These are phyloP conservation scores for Niebla homalea DNA, from an alignment of 495 filamentous ascomycete species.

Conservation along the genomic window DNA sequence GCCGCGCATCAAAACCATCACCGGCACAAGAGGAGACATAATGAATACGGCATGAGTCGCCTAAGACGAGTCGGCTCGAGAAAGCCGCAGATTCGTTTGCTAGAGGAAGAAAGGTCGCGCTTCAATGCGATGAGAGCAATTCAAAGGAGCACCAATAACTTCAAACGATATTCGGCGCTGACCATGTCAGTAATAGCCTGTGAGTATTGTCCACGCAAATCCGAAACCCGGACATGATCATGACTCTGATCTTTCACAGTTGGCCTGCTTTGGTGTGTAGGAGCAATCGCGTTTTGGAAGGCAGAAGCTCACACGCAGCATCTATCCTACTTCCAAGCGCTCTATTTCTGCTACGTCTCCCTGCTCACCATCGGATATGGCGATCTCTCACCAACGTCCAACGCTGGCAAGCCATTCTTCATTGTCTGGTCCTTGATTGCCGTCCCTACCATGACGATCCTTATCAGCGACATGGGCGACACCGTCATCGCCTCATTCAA, in stretches of 20 bases:
- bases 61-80: constrained; percentile 8
- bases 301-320: constrained; percentile 39
- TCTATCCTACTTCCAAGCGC: constrained; percentile 61
- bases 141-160: constrained; percentile 46
- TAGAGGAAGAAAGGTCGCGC: constrained; percentile 47
- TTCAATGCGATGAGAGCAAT: constrained; percentile 77
- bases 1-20: neutral
- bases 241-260: constrained; percentile 9
- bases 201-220: constrained; percentile 1
- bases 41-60: neutral
- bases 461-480: constrained; percentile 50
- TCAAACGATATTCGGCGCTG: constrained; percentile 59
- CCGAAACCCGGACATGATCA: constrained; percentile 14
- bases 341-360: constrained; percentile 76
- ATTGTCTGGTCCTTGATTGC: constrained; percentile 68
- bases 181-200: constrained; percentile 51
- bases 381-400: constrained; percentile 59
- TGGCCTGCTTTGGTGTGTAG: constrained; percentile 61
- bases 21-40: neutral
- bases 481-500: constrained; percentile 47
- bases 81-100: constrained; percentile 22
- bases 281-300: constrained; percentile 61
- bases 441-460: constrained; percentile 55
- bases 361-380: constrained; percentile 87
- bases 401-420: constrained; percentile 70